These are phyloP conservation scores for Ogataea angusta DNA, from an alignment of 805 yeast species.

Conservation along the genomic window DNA sequence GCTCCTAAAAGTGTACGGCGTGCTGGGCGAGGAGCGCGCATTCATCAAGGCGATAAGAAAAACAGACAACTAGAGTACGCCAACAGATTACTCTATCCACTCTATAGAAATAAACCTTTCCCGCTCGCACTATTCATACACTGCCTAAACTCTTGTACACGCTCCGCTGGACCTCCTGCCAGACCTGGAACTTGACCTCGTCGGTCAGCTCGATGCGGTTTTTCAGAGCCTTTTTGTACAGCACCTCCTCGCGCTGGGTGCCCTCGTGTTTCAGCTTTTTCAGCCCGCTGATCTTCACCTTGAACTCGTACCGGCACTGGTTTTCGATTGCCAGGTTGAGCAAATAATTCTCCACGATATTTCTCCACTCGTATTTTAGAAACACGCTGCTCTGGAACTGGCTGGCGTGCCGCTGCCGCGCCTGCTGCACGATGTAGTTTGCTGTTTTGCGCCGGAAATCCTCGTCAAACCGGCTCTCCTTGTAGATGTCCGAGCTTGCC, in stretches of 20 bases:
- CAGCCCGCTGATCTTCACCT: conserved; percentile 44
- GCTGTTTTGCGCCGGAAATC: conserved; percentile 60
- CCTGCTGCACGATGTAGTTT: conserved; percentile 54
- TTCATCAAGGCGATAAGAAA: conserved; percentile 21
- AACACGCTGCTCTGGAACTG: conserved; percentile 27
- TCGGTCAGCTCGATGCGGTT: conserved; percentile 37
- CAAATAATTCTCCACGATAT: conserved; percentile 66
- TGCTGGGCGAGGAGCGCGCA: conserved; percentile 30
- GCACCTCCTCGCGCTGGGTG: conserved; percentile 11
- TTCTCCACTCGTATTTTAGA: conserved; percentile 58
- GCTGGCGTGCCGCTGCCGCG: conserved; percentile 46
- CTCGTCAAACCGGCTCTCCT: conserved; percentile 55
- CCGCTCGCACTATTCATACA: conserved; percentile 44
- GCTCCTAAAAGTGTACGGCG: conserved; percentile 32
- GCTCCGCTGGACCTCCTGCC: conserved; percentile 61
- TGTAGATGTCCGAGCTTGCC: conserved; percentile 60
- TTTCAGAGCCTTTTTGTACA: conserved; percentile 28
- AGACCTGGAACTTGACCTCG: conserved; percentile 55
- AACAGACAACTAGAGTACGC: background rate
- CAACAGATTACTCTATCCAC: background rate
- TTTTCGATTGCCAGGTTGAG: conserved; percentile 65
- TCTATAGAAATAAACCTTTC: conserved; percentile 24
- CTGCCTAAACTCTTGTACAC: conserved; percentile 57
- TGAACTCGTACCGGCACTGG: conserved; percentile 66
- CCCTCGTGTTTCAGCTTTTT: conserved; percentile 35